phyloP scores from a whole-genome alignment of 2,329 filamentous ascomycete genomes.

The Fusarium torreyae region DNA sequence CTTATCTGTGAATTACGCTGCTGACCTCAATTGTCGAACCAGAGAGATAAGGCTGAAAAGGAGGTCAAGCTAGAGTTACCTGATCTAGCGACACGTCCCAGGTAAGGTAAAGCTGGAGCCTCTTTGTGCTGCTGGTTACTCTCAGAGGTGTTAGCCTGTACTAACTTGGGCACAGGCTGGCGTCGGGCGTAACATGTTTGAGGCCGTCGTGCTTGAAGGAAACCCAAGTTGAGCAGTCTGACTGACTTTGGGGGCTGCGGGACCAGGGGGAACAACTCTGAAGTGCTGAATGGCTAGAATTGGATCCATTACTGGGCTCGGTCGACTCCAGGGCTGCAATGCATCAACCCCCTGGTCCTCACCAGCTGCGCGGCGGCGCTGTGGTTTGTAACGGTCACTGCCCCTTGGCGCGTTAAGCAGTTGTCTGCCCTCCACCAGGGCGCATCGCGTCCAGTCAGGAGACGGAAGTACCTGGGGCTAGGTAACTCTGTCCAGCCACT shows the following conservation, averaged over 20 bases:
- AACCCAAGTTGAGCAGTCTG: slow-evolving; percentile 26
- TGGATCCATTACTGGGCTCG: slow-evolving; percentile 31
- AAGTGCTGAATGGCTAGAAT: slow-evolving; percentile 32
- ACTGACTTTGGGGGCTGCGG: slow-evolving; percentile 36
- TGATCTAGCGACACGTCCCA: slow-evolving; percentile 16
- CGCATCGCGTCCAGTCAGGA: slow-evolving; percentile 40
- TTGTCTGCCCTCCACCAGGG: slow-evolving; percentile 29
- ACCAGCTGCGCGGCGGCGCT: slow-evolving; percentile 29
- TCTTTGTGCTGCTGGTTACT: slow-evolving; percentile 20
- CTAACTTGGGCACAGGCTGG: slow-evolving; percentile 30
- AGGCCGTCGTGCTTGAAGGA: slow-evolving; percentile 35
- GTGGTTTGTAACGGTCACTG: slow-evolving; percentile 42
- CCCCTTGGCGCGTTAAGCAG: slow-evolving; percentile 43
- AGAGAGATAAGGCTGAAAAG: slow-evolving; percentile 42
- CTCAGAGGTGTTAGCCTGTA: slow-evolving; percentile 30
- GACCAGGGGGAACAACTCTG: slow-evolving; percentile 28
- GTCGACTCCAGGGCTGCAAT: slow-evolving; percentile 43
- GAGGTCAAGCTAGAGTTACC: slow-evolving; percentile 29
- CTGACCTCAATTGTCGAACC: slow-evolving; percentile 3
- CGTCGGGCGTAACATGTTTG: slow-evolving; percentile 37
- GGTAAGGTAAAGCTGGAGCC: slow-evolving; percentile 8
- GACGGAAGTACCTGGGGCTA: slow-evolving; percentile 40
- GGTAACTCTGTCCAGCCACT: slow-evolving; percentile 39
- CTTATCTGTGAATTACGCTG: slow-evolving; percentile 26
- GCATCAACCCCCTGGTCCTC: slow-evolving; percentile 38